phyloP scores from a whole-genome alignment of 164 flowering plant species.

The Malania oleifera region DNA sequence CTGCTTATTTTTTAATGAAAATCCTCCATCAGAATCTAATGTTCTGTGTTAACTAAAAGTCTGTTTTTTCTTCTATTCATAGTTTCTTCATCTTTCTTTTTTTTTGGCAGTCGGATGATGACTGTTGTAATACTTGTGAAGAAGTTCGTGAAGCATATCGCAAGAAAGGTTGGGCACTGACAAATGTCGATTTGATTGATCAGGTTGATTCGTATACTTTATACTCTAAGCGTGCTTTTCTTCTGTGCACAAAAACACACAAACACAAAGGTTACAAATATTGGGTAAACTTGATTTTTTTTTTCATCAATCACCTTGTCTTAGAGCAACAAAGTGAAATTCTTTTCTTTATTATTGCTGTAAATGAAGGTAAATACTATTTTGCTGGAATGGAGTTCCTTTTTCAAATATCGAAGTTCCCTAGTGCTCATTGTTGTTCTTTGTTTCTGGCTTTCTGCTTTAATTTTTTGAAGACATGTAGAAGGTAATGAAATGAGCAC shows the following conservation, averaged over 20 bases:
- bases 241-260: not conserved
- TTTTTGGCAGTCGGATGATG: conserved; percentile 52
- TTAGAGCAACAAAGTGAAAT: too few species aligned
- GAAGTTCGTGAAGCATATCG: conserved; percentile 76
- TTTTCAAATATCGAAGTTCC: too few species aligned
- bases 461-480: too few species aligned
- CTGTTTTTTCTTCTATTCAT: not conserved
- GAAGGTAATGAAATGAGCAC: too few species aligned
- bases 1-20: too few species aligned
- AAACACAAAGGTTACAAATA: not conserved
- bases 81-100: not conserved
- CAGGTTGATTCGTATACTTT: conserved; percentile 42
- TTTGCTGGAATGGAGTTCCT: not conserved
- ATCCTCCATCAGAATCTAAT: too few species aligned
- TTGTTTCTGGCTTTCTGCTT: too few species aligned
- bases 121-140: conserved; percentile 79
- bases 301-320: too few species aligned
- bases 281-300: too few species aligned
- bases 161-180: conserved; percentile 69
- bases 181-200: conserved; percentile 69
- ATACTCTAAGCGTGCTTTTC: not conserved
- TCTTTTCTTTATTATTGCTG: too few species aligned
- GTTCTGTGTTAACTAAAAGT: too few species aligned
- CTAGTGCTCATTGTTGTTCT: too few species aligned
- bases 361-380: not conserved